A percentile compares a stretch with the other conserved stretches of the same genome.
Evolutionary conservation across 768 basidiomycete species (phyloP).

Genomic region (Boletus rubroflammeus): DNA sequence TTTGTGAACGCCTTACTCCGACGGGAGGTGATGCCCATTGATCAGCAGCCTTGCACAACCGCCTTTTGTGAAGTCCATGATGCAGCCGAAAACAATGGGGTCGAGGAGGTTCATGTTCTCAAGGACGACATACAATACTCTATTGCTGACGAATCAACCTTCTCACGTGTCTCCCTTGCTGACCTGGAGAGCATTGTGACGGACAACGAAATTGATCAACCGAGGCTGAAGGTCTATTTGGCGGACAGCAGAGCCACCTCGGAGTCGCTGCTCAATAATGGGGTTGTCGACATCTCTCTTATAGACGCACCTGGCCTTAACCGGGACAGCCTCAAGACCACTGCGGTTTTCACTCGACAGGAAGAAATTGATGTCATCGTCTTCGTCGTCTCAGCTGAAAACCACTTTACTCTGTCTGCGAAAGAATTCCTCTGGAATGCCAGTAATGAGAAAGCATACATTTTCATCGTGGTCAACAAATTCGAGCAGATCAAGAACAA

Average conservation of each 20-base stretch:
- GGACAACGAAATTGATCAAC: constrained; percentile 51
- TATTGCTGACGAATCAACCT: constrained; percentile 71
- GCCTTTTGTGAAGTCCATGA: constrained; percentile 97
- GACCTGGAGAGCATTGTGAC: constrained; percentile 79
- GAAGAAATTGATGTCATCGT: constrained; percentile 98
- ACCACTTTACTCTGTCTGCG: constrained; percentile 95
- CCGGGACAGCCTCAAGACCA: constrained; percentile 91
- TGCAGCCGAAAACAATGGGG: constrained; percentile 71
- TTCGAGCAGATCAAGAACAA: constrained; percentile 95
- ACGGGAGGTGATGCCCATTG: constrained; percentile 90
- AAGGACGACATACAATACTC: constrained; percentile 68
- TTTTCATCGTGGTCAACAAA: constrained; percentile 99
- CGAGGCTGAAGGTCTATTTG: constrained; percentile 83
- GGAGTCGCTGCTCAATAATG: constrained; percentile 89
- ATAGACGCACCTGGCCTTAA: constrained; percentile 99
- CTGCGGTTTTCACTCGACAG: constrained; percentile 91
- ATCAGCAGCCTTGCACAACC: constrained; percentile 97
- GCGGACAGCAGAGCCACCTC: constrained; percentile 73
- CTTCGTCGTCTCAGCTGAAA: constrained; percentile 96
- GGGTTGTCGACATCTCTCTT: constrained; percentile 94
- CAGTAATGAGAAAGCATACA: constrained; percentile 93
- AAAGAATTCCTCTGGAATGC: constrained; percentile 92
- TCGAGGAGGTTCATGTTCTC: constrained; percentile 84
- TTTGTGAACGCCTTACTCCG: constrained; percentile 94
- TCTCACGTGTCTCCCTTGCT: constrained; percentile 57